Conservation (phyloP, 2,329 filamentous ascomycete species). For the Penicillium sp. region DNA sequence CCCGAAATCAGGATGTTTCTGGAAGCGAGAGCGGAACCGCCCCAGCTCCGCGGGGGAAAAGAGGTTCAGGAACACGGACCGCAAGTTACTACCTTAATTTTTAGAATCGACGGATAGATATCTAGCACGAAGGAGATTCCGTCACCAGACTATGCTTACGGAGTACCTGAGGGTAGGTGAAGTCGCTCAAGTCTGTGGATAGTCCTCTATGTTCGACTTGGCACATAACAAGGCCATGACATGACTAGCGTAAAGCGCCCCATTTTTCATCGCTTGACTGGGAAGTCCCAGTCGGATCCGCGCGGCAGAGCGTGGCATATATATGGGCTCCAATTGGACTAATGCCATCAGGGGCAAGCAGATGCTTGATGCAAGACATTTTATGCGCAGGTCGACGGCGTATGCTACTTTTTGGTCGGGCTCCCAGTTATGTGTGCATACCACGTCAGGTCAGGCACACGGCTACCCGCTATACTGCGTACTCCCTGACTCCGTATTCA, state of each 20-base stretch:
- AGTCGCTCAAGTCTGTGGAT: too few species aligned
- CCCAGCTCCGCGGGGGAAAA: neutral
- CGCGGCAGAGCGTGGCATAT: conserved; percentile 11
- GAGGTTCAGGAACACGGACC: neutral
- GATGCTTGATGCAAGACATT: neutral
- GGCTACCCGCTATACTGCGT: too few species aligned
- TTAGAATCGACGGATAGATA: neutral
- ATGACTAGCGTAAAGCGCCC: neutral
- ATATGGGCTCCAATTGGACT: conserved; percentile 7
- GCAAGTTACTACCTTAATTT: neutral
- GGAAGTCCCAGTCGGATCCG: conserved; percentile 8
- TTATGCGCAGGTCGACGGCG: neutral
- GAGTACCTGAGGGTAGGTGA: too few species aligned
- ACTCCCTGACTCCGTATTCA: too few species aligned
- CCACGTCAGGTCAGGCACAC: neutral
- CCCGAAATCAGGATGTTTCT: neutral
- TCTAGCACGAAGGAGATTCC: too few species aligned
- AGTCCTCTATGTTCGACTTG: neutral
- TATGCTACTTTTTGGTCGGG: neutral
- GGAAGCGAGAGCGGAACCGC: neutral
- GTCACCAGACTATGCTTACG: too few species aligned
- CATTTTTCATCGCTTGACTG: neutral
- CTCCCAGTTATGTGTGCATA: neutral
- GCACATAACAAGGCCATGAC: neutral
- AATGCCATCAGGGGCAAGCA: neutral